Base-by-base conservation (phyloP, 2,329 filamentous ascomycete species). In the Alternaria ventricosa region DNA sequence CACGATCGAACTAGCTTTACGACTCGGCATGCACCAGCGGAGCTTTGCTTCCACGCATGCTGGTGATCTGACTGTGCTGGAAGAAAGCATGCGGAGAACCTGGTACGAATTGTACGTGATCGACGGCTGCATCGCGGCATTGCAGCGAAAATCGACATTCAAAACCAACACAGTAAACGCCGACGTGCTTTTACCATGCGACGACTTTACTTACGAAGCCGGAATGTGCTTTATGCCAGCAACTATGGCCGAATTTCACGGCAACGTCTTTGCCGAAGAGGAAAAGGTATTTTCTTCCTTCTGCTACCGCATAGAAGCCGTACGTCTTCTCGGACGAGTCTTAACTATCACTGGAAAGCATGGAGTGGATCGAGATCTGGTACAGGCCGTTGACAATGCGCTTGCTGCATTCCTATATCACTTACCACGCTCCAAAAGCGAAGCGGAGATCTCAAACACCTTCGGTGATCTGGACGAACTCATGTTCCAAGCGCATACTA, bases 401-500 rank as follows among this genome's bases (percentile, higher is more conserved):
- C 84, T 90, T 54, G 84, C 85, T 20, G 93, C 92, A 75, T 96
- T 92, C 90, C 85, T 88, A 60, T 87, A 94, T 57, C 91, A 94
- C 72, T 82, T 96, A 1, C 93, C 93, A 0, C 83, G 85, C 15
- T 84, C 84, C 13, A 96, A 63, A n/a, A 63, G 56, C 22, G 60
- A 95, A 80, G 84, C 85, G 55, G 87, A 92, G 64, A 84, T 92
- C 22, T 81, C 94, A 56, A 86, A 87, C 62, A 86, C 87, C 59
- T 87, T 90, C 68, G 90, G 92, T 20, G 85, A 88, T 33, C 47
- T 93, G 5, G 93, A 97, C 75, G 92, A 96, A 79, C 91, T 96
- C 87, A 89, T 96, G 83, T 96, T 96, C 79, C 92, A 96, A 76
- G 92, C 92, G 1, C 89, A 92, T 65, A 93, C 94, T 86, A 90